These are phyloP conservation scores for Cutaneotrichosporon cavernicola DNA, from an alignment of 1,284 basidiomycete species.

Conservation along the genomic window DNA sequence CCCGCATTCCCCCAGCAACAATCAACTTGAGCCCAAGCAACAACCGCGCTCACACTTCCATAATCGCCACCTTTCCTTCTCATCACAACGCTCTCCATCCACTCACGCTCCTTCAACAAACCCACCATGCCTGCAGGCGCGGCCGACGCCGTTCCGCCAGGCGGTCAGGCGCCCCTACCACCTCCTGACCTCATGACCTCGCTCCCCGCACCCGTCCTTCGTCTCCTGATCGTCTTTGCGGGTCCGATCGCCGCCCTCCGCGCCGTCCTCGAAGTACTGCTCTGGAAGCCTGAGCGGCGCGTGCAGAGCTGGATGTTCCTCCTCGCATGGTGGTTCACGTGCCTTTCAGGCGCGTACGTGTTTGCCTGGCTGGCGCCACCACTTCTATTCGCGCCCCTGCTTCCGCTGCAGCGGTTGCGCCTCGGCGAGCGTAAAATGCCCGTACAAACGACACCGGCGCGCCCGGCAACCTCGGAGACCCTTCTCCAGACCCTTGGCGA, in stretches of 20 bases:
- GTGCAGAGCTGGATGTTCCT: constrained; percentile 69
- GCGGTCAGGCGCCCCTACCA: constrained; percentile 11
- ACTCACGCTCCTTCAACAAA: background rate
- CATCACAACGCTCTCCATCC: background rate
- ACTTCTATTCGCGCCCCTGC: constrained; percentile 40
- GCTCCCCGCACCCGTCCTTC: constrained; percentile 49
- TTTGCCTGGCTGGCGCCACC: constrained; percentile 57
- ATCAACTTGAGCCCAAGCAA: background rate
- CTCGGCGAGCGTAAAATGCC: constrained; percentile 38
- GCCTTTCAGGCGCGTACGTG: constrained; percentile 61
- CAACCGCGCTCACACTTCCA: background rate
- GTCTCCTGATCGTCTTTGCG: constrained; percentile 54
- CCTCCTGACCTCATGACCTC: constrained; percentile 44
- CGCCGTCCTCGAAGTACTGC: constrained; percentile 59
- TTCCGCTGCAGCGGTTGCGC: constrained; percentile 49
- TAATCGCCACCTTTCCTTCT: background rate
- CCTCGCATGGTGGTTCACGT: constrained; percentile 72
- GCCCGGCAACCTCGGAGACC: constrained; percentile 63
- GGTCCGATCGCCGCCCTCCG: constrained; percentile 59
- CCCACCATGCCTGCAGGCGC: constrained; percentile 14
- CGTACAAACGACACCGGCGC: constrained; percentile 28
- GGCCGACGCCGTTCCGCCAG: constrained; percentile 3
- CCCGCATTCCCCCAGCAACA: background rate
- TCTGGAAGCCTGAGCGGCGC: constrained; percentile 63
- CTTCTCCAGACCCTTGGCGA: constrained; percentile 55